Conservation (phyloP, 2,329 filamentous ascomycete species). For the Curvularia sp. region DNA sequence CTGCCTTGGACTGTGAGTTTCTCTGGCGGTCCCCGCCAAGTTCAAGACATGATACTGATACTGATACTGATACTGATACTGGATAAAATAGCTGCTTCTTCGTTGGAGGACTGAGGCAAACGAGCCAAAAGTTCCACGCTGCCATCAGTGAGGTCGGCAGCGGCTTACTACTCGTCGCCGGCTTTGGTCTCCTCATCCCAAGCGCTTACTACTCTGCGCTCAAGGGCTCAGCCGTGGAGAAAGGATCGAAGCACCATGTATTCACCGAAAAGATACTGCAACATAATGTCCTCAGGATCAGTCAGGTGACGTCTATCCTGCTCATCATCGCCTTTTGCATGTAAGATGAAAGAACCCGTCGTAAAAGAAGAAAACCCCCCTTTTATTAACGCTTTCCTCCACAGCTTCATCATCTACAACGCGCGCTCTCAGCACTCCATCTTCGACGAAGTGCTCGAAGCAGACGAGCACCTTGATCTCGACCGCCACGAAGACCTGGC, state of each 20-base stretch:
- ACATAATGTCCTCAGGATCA: conserved; percentile 47
- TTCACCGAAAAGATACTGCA: conserved; percentile 46
- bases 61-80: neutral
- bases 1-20: conserved; percentile 68
- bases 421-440: conserved; percentile 77
- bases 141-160: conserved; percentile 81
- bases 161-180: conserved; percentile 78
- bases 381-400: conserved; percentile 61
- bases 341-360: conserved; percentile 36
- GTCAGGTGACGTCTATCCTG: conserved; percentile 47
- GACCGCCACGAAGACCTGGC: conserved; percentile 67
- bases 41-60: neutral
- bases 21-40: neutral
- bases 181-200: conserved; percentile 57
- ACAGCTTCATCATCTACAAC: conserved; percentile 72
- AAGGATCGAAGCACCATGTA: conserved; percentile 36
- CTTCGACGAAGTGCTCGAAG: conserved; percentile 76
- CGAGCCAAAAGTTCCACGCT: conserved; percentile 75
- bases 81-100: conserved; percentile 70
- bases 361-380: neutral
- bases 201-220: conserved; percentile 55
- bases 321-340: conserved; percentile 48
- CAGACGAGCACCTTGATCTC: conserved; percentile 71
- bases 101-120: conserved; percentile 72
- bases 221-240: conserved; percentile 44